phyloP scores from a whole-genome alignment of 1,139 yeast species.

The Taphrina confusa region DNA sequence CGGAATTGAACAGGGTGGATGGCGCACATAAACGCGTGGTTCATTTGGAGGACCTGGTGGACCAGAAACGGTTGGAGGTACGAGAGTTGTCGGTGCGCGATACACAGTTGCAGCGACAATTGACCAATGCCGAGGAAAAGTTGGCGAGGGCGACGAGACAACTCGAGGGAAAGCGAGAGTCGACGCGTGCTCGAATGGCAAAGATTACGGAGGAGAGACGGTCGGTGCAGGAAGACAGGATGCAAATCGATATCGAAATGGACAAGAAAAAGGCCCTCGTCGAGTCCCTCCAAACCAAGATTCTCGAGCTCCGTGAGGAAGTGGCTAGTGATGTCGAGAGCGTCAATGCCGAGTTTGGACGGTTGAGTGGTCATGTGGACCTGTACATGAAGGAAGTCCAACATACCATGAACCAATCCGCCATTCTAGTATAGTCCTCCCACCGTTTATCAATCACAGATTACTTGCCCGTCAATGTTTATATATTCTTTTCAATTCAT shows the following conservation, averaged over 20 bases:
- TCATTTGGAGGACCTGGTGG: slow-evolving; percentile 54
- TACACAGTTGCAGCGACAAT: slow-evolving; percentile 53
- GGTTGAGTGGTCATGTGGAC: slow-evolving; percentile 57
- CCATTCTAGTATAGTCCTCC: slow-evolving; percentile 23
- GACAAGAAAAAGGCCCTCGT: slow-evolving; percentile 55
- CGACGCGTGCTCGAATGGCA: slow-evolving; percentile 53
- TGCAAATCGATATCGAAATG: slow-evolving; percentile 57
- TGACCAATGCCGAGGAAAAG: slow-evolving; percentile 58
- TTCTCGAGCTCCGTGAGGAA: slow-evolving; percentile 49
- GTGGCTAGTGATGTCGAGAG: slow-evolving; percentile 59
- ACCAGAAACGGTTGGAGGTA: slow-evolving; percentile 52
- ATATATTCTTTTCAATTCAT: no score
- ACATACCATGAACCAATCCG: slow-evolving; percentile 45
- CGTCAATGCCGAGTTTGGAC: slow-evolving; percentile 57
- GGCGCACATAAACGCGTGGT: slow-evolving; percentile 50
- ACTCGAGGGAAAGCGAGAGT: slow-evolving; percentile 53
- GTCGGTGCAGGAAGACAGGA: slow-evolving; percentile 55
- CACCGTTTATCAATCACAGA: no score
- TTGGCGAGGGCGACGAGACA: slow-evolving; percentile 55
- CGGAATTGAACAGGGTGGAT: slow-evolving; percentile 56
- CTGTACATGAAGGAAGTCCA: slow-evolving; percentile 55
- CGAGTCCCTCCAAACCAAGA: slow-evolving; percentile 52
- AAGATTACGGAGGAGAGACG: slow-evolving; percentile 55
- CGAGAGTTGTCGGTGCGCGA: slow-evolving; percentile 53
- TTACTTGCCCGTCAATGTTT: no score